phyloP scores from a whole-genome alignment of 805 yeast species.

The Lachancea waltii region DNA sequence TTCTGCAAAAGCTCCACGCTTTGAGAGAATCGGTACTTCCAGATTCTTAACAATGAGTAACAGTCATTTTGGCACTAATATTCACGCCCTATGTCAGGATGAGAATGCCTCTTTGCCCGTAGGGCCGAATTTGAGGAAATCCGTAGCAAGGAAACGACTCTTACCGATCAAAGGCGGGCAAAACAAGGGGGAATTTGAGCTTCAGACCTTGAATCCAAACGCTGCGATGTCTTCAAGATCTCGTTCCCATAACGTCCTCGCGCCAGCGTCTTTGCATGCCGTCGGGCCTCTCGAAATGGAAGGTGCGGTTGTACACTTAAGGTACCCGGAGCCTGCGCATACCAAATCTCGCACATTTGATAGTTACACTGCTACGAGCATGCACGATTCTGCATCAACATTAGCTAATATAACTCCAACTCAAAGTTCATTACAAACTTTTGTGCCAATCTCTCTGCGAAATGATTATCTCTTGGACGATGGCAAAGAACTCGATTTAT shows the following conservation, averaged over 20 bases:
- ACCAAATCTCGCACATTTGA: neutral
- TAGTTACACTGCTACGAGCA: too few relatives aligned
- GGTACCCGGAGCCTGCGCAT: constrained; percentile 13
- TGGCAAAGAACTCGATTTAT: constrained; percentile 3
- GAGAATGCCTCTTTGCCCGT: constrained; percentile 2
- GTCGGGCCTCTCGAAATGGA: too few relatives aligned
- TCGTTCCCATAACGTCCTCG: too few relatives aligned
- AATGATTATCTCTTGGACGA: constrained; percentile 1
- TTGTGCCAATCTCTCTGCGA: constrained; percentile 5
- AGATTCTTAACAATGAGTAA: too few relatives aligned
- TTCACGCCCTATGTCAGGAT: neutral
- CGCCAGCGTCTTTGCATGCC: too few relatives aligned
- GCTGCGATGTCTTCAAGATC: neutral
- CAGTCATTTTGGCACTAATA: too few relatives aligned
- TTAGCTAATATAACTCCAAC: too few relatives aligned
- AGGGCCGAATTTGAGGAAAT: neutral
- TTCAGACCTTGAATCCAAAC: constrained; percentile 5
- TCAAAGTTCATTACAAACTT: too few relatives aligned
- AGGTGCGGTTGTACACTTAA: constrained; percentile 11
- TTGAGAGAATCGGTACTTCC: too few relatives aligned
- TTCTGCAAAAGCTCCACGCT: too few relatives aligned
- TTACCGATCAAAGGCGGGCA: neutral
- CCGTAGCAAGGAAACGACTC: neutral
- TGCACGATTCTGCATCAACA: too few relatives aligned
- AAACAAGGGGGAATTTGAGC: constrained; percentile 1